Conservation (phyloP, 2,329 filamentous ascomycete genomes). For the Rhinocladiella mackenziei region DNA sequence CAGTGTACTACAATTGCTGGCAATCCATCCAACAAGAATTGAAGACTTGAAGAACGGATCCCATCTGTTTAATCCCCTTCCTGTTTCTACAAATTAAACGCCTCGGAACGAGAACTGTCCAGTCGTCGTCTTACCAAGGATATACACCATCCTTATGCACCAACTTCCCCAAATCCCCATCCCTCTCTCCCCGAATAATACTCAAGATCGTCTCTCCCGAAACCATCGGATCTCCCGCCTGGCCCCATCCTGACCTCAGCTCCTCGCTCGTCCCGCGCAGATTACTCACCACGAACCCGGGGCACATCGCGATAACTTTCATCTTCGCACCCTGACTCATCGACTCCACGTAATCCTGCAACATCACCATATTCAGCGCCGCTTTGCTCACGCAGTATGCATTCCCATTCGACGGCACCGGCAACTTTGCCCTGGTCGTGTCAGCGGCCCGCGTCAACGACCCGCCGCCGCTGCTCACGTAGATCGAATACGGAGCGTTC, state of each 20-base stretch:
- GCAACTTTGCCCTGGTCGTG: conserved; percentile 8
- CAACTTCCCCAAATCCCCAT: conserved; percentile 38
- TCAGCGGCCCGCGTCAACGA: conserved; percentile 23
- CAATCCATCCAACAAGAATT: too few relatives aligned
- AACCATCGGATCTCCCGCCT: conserved; percentile 32
- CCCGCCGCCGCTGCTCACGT: conserved; percentile 36
- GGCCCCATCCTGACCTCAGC: conserved; percentile 30
- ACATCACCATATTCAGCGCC: conserved; percentile 49
- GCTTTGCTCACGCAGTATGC: conserved; percentile 26
- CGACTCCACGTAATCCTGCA: conserved; percentile 42
- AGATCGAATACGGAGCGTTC: conserved; percentile 33
- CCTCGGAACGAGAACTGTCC: too few relatives aligned
- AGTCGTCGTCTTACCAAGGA: too few relatives aligned
- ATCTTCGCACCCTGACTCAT: conserved; percentile 47
- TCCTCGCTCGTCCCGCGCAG: conserved; percentile 36
- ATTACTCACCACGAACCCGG: conserved; percentile 47
- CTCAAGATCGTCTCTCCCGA: conserved; percentile 40
- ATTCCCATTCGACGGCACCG: background rate
- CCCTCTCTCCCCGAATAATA: conserved; percentile 42
- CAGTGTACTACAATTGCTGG: conserved; percentile 14
- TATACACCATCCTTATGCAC: conserved; percentile 16
- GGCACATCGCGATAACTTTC: conserved; percentile 42
- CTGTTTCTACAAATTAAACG: too few relatives aligned
- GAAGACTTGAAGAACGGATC: too few relatives aligned
- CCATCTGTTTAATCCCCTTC: too few relatives aligned